Conservation (phyloP, 2,329 filamentous ascomycete genomes). For the Aspergillus sclerotialis region DNA sequence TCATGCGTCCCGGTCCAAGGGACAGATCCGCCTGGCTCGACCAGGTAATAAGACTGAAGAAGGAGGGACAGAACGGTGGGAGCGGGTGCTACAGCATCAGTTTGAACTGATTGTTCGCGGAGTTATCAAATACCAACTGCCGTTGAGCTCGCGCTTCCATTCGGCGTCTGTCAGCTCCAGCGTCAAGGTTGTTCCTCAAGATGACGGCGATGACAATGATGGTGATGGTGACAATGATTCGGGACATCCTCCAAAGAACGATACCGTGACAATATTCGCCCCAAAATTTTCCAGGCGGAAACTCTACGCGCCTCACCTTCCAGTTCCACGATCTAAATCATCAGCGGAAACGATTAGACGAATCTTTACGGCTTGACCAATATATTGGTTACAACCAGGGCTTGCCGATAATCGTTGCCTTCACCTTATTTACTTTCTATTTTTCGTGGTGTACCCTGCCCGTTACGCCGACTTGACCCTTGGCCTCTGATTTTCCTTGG, state of each 20-base stretch:
- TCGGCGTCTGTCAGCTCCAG: conserved; percentile 43
- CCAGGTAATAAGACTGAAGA: conserved; percentile 83
- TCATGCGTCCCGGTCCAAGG: conserved; percentile 63
- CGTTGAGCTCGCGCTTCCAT: conserved; percentile 49
- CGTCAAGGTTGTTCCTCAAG: conserved; percentile 32
- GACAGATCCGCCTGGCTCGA: conserved; percentile 71
- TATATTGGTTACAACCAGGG: conserved; percentile 17
- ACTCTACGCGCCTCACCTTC: conserved; percentile 5
- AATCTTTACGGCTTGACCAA: conserved; percentile 24
- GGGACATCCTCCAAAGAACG: conserved; percentile 17
- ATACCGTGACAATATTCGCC: conserved; percentile 19
- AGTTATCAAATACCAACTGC: conserved; percentile 72
- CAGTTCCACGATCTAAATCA: conserved; percentile 7
- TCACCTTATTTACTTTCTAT: conserved; percentile 4
- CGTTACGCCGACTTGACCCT: neutral
- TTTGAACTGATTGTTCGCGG: conserved; percentile 92
- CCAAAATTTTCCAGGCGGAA: conserved; percentile 4
- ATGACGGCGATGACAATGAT: conserved; percentile 18
- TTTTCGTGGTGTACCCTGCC: conserved; percentile 1
- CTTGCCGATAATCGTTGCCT: conserved; percentile 3
- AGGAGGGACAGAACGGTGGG: conserved; percentile 80
- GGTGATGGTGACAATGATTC: conserved; percentile 10
- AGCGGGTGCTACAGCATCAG: conserved; percentile 79
- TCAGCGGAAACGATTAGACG: conserved; percentile 13
- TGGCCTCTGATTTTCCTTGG: too few relatives aligned